A percentile compares a stretch with the other conserved stretches of the same genome.
Conservation (phyloP, 2,329 filamentous ascomycete genomes). For the Verticillium albo-atrum region DNA sequence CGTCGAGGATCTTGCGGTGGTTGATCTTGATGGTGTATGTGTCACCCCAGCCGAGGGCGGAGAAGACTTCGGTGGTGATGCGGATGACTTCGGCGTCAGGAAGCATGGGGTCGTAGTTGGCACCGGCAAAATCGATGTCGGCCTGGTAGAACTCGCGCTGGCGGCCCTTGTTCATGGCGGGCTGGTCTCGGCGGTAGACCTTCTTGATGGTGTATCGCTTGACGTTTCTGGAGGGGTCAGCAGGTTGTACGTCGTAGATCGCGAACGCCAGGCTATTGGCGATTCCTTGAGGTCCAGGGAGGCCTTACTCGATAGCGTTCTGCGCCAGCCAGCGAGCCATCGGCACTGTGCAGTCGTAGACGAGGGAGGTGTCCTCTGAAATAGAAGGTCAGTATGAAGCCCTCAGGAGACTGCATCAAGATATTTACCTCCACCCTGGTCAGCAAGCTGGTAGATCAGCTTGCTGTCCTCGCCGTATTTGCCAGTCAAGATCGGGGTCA, state of each 20-base stretch:
- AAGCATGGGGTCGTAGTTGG: slow-evolving; percentile 78
- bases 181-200: slow-evolving; percentile 66
- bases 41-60: slow-evolving; percentile 69
- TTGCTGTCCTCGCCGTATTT: slow-evolving; percentile 93
- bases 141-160: slow-evolving; percentile 98
- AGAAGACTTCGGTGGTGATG: slow-evolving; percentile 81
- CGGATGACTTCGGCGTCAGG: slow-evolving; percentile 86
- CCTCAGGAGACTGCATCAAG: not conserved
- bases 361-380: slow-evolving; percentile 41
- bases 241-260: not conserved
- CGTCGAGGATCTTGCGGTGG: slow-evolving; percentile 90
- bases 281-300: not conserved
- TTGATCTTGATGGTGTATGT: slow-evolving; percentile 88
- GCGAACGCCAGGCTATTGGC: not conserved
- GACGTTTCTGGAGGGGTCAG: slow-evolving; percentile 45
- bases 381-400: not conserved
- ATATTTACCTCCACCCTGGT: slow-evolving; percentile 65
- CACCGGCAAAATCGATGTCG: slow-evolving; percentile 89
- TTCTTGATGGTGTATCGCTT: slow-evolving; percentile 96
- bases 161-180: slow-evolving; percentile 82
- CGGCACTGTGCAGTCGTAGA: slow-evolving; percentile 85
- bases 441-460: slow-evolving; percentile 58
- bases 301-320: slow-evolving; percentile 67
- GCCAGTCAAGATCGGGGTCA: slow-evolving; percentile 79
- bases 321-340: slow-evolving; percentile 92